phyloP scores from a whole-genome alignment of 495 filamentous ascomycete genomes.

The Penicillium herquei region DNA sequence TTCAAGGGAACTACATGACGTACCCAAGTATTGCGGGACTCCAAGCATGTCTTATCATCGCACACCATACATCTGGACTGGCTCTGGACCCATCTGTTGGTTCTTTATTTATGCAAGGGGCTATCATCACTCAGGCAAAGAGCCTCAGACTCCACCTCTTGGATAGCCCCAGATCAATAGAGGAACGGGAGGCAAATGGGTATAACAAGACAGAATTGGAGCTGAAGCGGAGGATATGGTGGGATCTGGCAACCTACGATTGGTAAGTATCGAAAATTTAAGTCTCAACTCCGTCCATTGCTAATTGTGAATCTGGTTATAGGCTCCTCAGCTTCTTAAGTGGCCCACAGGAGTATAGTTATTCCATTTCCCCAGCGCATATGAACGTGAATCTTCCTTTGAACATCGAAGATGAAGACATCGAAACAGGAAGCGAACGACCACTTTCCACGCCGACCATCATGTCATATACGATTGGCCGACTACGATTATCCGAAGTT shows the following conservation, averaged over 20 bases:
- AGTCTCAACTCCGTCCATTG: too few relatives aligned
- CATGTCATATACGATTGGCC: slow-evolving; percentile 44
- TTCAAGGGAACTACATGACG: slow-evolving; percentile 33
- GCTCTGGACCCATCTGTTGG: slow-evolving; percentile 27
- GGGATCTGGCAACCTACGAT: slow-evolving; percentile 46
- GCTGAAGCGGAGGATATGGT: slow-evolving; percentile 44
- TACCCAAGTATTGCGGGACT: slow-evolving; percentile 44
- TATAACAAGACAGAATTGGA: slow-evolving; percentile 30
- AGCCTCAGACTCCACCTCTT: slow-evolving; percentile 46
- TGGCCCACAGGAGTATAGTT: slow-evolving; percentile 52
- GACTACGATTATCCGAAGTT: slow-evolving; percentile 38
- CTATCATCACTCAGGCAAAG: slow-evolving; percentile 35
- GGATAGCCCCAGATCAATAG: slow-evolving; percentile 26
- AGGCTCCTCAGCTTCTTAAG: slow-evolving; percentile 38
- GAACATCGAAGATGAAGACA: slow-evolving; percentile 29
- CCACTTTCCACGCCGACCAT: slow-evolving; percentile 33
- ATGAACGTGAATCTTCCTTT: slow-evolving; percentile 41
- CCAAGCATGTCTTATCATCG: slow-evolving; percentile 44
- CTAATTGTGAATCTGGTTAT: background rate
- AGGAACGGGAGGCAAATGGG: slow-evolving; percentile 12
- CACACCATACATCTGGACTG: slow-evolving; percentile 30
- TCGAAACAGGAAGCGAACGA: slow-evolving; percentile 2
- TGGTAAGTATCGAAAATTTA: slow-evolving; percentile 31
- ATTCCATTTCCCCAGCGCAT: slow-evolving; percentile 43
- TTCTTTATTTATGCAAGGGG: slow-evolving; percentile 31